A percentile compares a stretch with the other conserved stretches of the same genome.
phyloP scores from a whole-genome alignment of 768 basidiomycete species.

The Flagelloscypha sp. region DNA sequence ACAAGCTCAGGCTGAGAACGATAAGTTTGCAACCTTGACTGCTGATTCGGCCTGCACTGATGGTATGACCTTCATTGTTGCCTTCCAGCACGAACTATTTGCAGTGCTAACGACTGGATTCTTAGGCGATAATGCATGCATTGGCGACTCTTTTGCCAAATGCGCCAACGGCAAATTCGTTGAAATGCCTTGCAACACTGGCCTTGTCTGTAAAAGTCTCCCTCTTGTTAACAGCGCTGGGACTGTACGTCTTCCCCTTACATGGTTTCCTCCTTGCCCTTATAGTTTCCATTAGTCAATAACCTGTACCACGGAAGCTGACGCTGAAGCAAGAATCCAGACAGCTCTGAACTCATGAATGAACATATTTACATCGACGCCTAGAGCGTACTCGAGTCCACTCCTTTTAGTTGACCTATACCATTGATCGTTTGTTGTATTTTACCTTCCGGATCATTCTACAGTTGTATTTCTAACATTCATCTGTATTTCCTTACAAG shows the following conservation, averaged over 20 bases:
- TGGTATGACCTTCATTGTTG: conserved; percentile 8
- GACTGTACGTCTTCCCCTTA: conserved; percentile 16
- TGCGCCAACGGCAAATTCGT: conserved; percentile 37
- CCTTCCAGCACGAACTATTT: conserved; percentile 3
- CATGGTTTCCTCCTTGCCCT: neutral
- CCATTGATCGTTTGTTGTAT: no score
- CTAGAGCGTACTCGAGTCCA: no score
- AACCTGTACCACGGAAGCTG: conserved; percentile 24
- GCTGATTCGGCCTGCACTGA: conserved; percentile 38
- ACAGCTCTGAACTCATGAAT: no score
- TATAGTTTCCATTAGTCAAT: conserved; percentile 10
- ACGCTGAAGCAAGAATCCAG: conserved; percentile 25
- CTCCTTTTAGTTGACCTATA: no score
- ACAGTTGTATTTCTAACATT: no score
- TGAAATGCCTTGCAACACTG: conserved; percentile 19
- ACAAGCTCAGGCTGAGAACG: conserved; percentile 43
- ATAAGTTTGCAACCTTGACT: conserved; percentile 41
- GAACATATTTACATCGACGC: no score
- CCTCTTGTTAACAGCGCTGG: conserved; percentile 35
- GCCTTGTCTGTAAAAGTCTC: conserved; percentile 30
- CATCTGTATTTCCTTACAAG: no score
- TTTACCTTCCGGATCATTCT: no score
- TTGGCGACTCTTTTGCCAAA: conserved; percentile 36
- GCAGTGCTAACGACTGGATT: no score
- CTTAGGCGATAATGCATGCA: conserved; percentile 35